Base-by-base conservation (phyloP, 2,329 filamentous ascomycete genomes). In the Botrytis elliptica region DNA sequence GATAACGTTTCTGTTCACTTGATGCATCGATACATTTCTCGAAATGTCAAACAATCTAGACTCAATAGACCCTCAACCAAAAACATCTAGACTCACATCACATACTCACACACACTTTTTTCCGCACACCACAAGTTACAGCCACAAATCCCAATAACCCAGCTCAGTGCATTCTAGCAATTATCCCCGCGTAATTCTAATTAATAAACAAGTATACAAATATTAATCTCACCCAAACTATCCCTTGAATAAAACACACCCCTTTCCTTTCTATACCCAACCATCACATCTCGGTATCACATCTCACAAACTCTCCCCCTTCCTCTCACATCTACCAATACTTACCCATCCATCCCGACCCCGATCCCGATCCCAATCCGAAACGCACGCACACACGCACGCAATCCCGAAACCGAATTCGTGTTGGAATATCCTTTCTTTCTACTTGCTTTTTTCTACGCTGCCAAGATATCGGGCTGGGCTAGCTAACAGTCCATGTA, bases 261-360 rank as follows among this genome's bases (percentile, higher is more conserved):
- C 36, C 63, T 18, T 14, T n/a, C 40, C n/a, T 16, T 25, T 10
- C 25, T 3, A n/a, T 12, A 8, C n/a, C 10, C 63, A 55, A n/a
- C n/a, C 63, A 46, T 46, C 20, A 20, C 40, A 46, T 16, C 40
- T 65, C 63, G 63, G 38, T 65, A 65, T 65, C 63, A 66, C n/a
- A 46, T 64, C 9, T 64, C 40, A 64, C 40, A 64, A 64, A 64
- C 14, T 38, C 25, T 16, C 5, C 38, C 6, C n/a, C 14, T n/a
- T 16, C 46, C 29, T 25, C 49, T 22, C 49, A 52, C 14, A 14
- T 44, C 38, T 46, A 64, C 22, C 44, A 68, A 33, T 64, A 14
- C 52, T 29, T 40, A 59, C 22, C 44, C 72, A 33, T 64, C 52
- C 36, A 40, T 64, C 36, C 33, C 68, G 38, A 67, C 44, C 33